Evolutionary conservation across 129 eudicot genomes (phyloP).

Genomic region (Daucus carota): DNA sequence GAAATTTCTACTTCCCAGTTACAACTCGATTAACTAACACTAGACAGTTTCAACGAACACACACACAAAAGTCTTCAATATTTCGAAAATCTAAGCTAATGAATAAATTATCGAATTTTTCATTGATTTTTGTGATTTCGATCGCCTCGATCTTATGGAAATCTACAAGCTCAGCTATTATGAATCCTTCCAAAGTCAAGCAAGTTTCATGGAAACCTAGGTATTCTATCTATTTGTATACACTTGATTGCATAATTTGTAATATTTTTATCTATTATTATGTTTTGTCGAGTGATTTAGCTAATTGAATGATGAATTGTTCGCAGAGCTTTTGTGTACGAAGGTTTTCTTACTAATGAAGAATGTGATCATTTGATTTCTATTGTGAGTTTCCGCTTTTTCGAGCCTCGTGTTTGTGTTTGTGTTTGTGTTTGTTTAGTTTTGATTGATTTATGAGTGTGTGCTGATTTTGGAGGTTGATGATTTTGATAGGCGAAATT

Average conservation of each 20-base stretch:
- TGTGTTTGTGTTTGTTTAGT: background rate
- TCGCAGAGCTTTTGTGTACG: conserved; percentile 84
- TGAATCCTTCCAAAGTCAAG: conserved; percentile 87
- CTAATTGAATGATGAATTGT: background rate
- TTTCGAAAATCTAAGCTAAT: background rate
- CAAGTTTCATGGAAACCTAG: conserved; percentile 93
- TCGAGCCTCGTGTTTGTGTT: background rate
- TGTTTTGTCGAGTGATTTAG: background rate
- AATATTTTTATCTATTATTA: too few species aligned
- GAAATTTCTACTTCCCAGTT: too few species aligned
- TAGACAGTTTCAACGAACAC: background rate
- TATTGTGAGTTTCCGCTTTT: conserved; percentile 41
- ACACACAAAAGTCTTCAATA: background rate
- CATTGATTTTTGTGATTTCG: conserved; percentile 34
- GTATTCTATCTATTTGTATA: conserved; percentile 19
- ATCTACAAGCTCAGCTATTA: conserved; percentile 41
- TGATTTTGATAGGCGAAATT: conserved; percentile 61
- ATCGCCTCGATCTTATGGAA: conserved; percentile 26
- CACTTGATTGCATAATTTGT: background rate
- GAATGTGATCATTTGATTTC: conserved; percentile 90
- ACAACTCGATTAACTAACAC: background rate
- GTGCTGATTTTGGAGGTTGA: conserved; percentile 5
- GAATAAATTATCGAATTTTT: conserved; percentile 16
- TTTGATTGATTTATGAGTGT: background rate
- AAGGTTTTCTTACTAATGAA: conserved; percentile 77